These are phyloP conservation scores for Rubus parviflorus DNA, from an alignment of 306 rosid species.

Conservation along the genomic window DNA sequence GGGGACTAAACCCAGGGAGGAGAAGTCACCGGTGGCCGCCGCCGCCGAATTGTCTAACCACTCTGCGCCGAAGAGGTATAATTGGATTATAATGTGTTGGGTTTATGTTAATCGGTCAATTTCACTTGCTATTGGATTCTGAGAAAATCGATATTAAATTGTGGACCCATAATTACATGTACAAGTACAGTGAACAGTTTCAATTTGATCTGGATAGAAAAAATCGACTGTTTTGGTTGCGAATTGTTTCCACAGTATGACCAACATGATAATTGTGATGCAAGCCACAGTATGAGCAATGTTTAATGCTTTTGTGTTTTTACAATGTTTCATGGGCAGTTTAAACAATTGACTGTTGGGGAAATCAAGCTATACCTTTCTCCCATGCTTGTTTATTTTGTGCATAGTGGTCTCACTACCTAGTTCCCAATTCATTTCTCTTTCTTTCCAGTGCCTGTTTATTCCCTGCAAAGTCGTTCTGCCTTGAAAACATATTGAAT, in stretches of 20 bases:
- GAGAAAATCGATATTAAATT: background rate
- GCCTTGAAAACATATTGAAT: background rate
- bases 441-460: too few species aligned
- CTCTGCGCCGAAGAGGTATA: slow-evolving; percentile 62
- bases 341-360: too few species aligned
- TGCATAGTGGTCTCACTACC: too few species aligned
- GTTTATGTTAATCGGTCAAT: background rate
- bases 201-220: background rate
- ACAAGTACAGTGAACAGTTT: background rate
- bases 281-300: background rate
- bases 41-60: slow-evolving; percentile 28
- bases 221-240: background rate
- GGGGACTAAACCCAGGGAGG: slow-evolving; percentile 47
- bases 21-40: slow-evolving; percentile 30
- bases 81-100: background rate
- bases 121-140: background rate
- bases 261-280: too few species aligned
- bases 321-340: background rate
- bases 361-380: background rate
- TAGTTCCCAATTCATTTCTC: too few species aligned
- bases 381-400: too few species aligned
- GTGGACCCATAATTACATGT: too few species aligned
- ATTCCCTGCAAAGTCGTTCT: too few species aligned
- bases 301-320: background rate
- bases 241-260: background rate